Evolutionary conservation across 495 filamentous ascomycete species (phyloP).

Genomic region (Tuber borchii): DNA sequence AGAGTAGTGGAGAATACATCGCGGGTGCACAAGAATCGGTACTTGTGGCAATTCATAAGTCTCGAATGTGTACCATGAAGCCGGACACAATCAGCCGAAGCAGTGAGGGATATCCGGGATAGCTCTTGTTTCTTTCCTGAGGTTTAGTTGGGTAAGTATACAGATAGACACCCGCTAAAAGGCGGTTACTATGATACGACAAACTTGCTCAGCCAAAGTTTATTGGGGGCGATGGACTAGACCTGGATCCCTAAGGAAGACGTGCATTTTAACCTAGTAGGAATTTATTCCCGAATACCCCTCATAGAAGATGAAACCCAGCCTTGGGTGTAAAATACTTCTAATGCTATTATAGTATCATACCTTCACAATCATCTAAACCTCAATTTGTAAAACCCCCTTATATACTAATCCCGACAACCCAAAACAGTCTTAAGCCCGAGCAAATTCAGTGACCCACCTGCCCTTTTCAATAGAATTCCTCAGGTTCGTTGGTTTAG

Average conservation of each 20-base stretch:
- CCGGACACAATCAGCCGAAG: background rate
- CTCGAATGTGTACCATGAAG: background rate
- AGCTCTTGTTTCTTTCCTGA: background rate
- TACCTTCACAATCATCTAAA: background rate
- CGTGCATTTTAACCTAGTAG: background rate
- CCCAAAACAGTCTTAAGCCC: background rate
- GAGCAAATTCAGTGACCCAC: background rate
- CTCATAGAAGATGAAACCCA: background rate
- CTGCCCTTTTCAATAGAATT: background rate
- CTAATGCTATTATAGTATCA: background rate
- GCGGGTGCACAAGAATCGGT: background rate
- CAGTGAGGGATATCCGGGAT: background rate
- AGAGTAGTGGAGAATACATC: background rate
- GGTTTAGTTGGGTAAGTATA: background rate
- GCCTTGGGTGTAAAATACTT: background rate
- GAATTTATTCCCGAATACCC: background rate
- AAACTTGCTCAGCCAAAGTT: background rate
- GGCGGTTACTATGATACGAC: background rate
- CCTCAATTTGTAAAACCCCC: background rate
- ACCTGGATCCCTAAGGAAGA: background rate
- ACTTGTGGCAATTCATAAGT: background rate
- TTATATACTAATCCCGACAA: background rate
- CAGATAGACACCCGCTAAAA: background rate
- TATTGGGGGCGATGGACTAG: background rate
- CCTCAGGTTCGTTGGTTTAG: background rate